phyloP scores from a whole-genome alignment of 805 yeast species.

The Yarrowia sp. region DNA sequence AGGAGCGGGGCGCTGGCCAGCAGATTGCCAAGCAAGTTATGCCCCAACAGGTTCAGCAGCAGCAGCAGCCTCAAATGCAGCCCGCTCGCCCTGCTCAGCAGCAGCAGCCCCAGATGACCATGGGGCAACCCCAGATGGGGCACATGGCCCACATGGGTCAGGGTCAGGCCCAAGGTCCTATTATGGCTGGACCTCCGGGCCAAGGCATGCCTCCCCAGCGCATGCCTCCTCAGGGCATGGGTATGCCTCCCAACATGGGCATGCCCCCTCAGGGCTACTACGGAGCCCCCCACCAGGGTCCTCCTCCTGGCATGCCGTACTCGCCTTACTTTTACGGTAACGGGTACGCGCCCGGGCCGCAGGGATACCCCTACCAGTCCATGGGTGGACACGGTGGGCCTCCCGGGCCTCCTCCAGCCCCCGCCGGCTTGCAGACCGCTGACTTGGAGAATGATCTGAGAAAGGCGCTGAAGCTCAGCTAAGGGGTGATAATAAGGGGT shows the following conservation, averaged over 20 bases:
- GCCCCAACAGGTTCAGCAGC: background rate
- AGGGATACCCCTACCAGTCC: background rate
- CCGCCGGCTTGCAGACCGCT: background rate
- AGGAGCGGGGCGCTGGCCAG: conserved; percentile 10
- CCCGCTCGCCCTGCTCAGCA: background rate
- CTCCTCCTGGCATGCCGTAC: background rate
- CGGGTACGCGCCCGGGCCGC: background rate
- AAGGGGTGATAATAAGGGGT: background rate
- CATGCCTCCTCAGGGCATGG: background rate
- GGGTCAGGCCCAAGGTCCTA: background rate
- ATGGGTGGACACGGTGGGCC: background rate
- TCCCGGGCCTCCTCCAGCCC: background rate
- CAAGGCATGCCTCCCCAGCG: conserved; percentile 10
- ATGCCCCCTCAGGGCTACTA: conserved; percentile 1
- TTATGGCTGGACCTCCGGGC: conserved; percentile 13
- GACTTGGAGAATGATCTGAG: conserved; percentile 15
- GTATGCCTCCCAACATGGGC: background rate
- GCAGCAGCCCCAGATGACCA: background rate
- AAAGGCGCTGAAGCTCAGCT: conserved; percentile 22
- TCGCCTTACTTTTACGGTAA: conserved; percentile 11
- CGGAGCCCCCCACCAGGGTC: background rate
- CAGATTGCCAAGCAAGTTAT: background rate
- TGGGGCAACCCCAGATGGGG: background rate
- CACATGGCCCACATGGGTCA: background rate
- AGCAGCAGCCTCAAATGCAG: background rate